These are phyloP conservation scores for Lactarius indigo DNA, from an alignment of 768 basidiomycete genomes.

Conservation along the genomic window DNA sequence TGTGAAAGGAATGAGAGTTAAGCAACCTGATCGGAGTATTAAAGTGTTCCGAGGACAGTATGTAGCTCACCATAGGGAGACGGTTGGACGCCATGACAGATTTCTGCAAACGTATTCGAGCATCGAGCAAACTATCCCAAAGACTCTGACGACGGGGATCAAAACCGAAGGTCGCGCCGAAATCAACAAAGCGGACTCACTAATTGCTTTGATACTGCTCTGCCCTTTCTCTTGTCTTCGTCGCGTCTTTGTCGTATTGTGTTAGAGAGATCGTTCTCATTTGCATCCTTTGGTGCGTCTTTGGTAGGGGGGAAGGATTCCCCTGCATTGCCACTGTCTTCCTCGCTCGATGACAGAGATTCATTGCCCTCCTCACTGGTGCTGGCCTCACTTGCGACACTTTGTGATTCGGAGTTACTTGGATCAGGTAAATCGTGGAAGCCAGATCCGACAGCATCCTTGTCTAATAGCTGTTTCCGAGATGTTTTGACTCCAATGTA, in stretches of 20 bases:
- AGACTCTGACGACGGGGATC: constrained; percentile 47
- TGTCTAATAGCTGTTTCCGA: constrained; percentile 53
- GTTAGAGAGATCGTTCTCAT: constrained; percentile 45
- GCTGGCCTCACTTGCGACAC: constrained; percentile 7
- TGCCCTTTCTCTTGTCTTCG: constrained; percentile 76
- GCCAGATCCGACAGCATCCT: constrained; percentile 30
- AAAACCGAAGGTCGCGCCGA: not conserved
- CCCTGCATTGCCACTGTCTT: constrained; percentile 27
- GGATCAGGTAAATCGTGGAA: constrained; percentile 29
- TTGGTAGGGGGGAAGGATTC: constrained; percentile 10
- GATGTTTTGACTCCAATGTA: constrained; percentile 69
- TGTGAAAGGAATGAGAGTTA: constrained; percentile 31
- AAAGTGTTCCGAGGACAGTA: constrained; percentile 4
- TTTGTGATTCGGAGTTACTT: constrained; percentile 24
- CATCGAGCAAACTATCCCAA: constrained; percentile 85
- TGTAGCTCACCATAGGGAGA: constrained; percentile 55
- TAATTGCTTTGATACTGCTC: constrained; percentile 78
- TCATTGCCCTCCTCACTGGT: constrained; percentile 27
- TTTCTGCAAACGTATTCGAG: constrained; percentile 92
- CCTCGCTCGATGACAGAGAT: constrained; percentile 19
- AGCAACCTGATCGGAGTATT: constrained; percentile 28
- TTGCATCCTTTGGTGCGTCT: constrained; percentile 15
- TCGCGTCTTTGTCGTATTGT: constrained; percentile 57
- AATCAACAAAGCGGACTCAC: constrained; percentile 42
- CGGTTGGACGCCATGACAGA: constrained; percentile 59